Evolutionary conservation across 2,329 filamentous ascomycete species (phyloP).

Genomic region (Tympanopsis confertula): DNA sequence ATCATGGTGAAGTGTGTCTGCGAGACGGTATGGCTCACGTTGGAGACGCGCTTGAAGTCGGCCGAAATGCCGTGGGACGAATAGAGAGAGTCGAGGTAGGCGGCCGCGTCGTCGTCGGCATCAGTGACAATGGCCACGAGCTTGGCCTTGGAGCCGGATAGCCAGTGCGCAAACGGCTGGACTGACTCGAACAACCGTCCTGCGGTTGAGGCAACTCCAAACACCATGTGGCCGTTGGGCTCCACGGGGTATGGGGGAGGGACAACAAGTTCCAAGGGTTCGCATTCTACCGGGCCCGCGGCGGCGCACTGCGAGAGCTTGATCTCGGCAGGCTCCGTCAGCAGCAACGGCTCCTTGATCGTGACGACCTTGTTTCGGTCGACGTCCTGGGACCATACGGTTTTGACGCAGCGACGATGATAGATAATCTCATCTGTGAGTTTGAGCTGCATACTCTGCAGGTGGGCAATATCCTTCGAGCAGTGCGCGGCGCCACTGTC

Average conservation of each 20-base stretch:
- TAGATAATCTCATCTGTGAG: constrained; percentile 30
- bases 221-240: constrained; percentile 37
- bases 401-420: constrained; percentile 29
- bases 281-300: constrained; percentile 16
- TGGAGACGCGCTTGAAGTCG: constrained; percentile 18
- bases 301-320: constrained; percentile 4
- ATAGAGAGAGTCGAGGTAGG: constrained; percentile 18
- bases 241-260: constrained; percentile 26
- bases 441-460: constrained; percentile 11
- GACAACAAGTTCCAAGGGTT: constrained; percentile 33
- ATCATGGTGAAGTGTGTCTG: constrained; percentile 47
- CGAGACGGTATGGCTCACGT: constrained; percentile 25
- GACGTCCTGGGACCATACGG: constrained; percentile 16
- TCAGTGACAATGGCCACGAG: constrained; percentile 40
- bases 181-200: constrained; percentile 36
- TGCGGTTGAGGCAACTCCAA: constrained; percentile 43
- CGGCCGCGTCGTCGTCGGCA: constrained; percentile 14
- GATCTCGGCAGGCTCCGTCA: constrained; percentile 14
- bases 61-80: constrained; percentile 18
- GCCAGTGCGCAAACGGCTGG: constrained; percentile 41
- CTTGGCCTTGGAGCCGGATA: constrained; percentile 33
- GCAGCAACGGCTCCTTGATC: constrained; percentile 22
- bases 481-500: not conserved
- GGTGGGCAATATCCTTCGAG: not conserved
- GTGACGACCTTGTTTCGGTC: constrained; percentile 24